Percentiles rank a stretch among this genome's conserved stretches.
Conservation (phyloP, 345 rosid genomes). For the Noccaea caerulescens region DNA sequence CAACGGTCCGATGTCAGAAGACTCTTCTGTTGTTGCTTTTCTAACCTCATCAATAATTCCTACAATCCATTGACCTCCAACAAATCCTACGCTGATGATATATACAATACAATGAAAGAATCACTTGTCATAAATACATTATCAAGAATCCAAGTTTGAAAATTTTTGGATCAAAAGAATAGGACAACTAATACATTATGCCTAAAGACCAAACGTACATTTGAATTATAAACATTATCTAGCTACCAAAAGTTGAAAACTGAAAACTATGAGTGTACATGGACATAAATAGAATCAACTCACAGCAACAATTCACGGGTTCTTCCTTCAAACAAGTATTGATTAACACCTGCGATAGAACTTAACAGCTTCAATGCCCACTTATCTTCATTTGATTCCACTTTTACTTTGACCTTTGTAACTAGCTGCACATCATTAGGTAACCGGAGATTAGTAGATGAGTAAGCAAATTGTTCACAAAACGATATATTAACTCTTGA, state of each 20-base stretch:
- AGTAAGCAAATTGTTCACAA: neutral
- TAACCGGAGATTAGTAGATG: conserved; percentile 27
- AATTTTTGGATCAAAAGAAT: conserved; percentile 4
- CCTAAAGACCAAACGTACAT: neutral
- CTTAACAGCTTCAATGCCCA: conserved; percentile 76
- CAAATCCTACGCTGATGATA: conserved; percentile 63
- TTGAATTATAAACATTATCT: too few species aligned
- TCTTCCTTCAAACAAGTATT: conserved; percentile 65
- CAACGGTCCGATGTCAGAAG: conserved; percentile 50
- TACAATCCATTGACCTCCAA: conserved; percentile 66
- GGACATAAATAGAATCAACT: conserved; percentile 36
- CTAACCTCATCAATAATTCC: conserved; percentile 80
- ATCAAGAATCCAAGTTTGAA: neutral
- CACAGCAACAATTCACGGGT: conserved; percentile 88
- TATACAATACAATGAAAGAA: conserved; percentile 4
- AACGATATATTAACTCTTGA: neutral
- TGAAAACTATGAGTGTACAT: neutral
- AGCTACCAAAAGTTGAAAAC: too few species aligned
- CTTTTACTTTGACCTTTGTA: conserved; percentile 52
- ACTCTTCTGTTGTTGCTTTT: conserved; percentile 48
- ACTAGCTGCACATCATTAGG: conserved; percentile 49
- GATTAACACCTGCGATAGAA: conserved; percentile 67
- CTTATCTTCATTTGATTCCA: conserved; percentile 62
- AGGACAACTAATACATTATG: neutral
- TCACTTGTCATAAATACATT: conserved; percentile 1